Evolutionary conservation across 139 green algal genomes (phyloP).

Genomic region (Chlamydomonas schloesseri): DNA sequence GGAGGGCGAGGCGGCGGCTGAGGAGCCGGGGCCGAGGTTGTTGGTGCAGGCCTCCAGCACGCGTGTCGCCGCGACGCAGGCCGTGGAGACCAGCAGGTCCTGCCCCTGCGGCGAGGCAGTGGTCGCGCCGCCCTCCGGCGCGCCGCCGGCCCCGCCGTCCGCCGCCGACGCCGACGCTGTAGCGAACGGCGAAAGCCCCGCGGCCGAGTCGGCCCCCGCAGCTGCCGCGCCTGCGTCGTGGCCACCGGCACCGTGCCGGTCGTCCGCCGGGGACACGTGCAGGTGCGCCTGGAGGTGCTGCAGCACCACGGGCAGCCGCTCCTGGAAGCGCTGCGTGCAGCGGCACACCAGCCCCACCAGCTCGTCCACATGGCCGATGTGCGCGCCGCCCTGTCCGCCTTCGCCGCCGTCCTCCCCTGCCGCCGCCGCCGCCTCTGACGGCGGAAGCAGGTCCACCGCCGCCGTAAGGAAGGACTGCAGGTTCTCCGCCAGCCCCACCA

Average conservation of each 20-base stretch:
- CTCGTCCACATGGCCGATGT: slow-evolving; percentile 30
- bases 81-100: slow-evolving; percentile 37
- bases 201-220: neutral
- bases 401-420: neutral
- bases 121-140: neutral
- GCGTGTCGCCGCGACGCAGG: slow-evolving; percentile 33
- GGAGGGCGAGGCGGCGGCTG: neutral
- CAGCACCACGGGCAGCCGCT: slow-evolving; percentile 32
- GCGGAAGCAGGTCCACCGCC: slow-evolving; percentile 25
- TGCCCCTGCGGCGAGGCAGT: slow-evolving; percentile 11
- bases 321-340: slow-evolving; percentile 45
- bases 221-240: neutral
- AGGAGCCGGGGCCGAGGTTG: neutral
- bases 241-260: neutral
- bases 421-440: neutral
- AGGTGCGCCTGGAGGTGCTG: slow-evolving; percentile 41
- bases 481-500: slow-evolving; percentile 38
- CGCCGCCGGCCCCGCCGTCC: neutral
- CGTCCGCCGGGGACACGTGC: neutral
- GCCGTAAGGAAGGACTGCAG: slow-evolving; percentile 32
- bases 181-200: too few relatives aligned
- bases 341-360: slow-evolving; percentile 35
- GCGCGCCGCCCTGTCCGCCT: neutral
- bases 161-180: neutral
- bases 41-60: slow-evolving; percentile 29